Conservation (phyloP, 106 monocot genomes). For the Agapanthus africanus region DNA sequence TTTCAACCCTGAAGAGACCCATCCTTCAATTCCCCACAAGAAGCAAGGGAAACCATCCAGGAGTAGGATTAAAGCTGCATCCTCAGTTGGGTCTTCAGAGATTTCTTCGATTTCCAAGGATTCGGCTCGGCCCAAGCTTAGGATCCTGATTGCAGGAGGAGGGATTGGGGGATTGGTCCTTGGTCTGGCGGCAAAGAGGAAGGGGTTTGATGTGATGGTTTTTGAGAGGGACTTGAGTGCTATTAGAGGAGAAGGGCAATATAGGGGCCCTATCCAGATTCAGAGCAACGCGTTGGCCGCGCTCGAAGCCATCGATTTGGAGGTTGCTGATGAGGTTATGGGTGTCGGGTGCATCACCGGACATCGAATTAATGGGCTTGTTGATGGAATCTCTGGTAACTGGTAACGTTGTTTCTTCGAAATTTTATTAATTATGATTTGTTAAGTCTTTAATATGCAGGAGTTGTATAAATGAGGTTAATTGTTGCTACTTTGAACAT, state of each 20-base stretch:
- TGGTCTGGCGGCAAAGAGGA: constrained; percentile 57
- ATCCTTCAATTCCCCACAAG: background rate
- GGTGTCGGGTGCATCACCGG: constrained; percentile 53
- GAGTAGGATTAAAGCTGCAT: background rate
- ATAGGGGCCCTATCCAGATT: constrained; percentile 71
- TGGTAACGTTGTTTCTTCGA: constrained; percentile 20
- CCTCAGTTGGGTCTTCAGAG: background rate
- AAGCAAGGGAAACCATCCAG: background rate
- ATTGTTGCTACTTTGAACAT: no score
- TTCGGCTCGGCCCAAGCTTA: constrained; percentile 9
- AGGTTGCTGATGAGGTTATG: constrained; percentile 64
- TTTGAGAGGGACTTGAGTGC: constrained; percentile 73
- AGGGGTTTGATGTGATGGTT: constrained; percentile 65
- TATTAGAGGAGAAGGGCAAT: constrained; percentile 66
- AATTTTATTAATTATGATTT: background rate
- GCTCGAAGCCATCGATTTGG: constrained; percentile 53
- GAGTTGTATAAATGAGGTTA: no score
- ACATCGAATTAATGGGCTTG: constrained; percentile 60
- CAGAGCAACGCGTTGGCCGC: constrained; percentile 73
- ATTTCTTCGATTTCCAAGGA: background rate
- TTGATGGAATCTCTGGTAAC: constrained; percentile 59
- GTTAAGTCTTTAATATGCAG: no score
- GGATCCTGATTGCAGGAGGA: constrained; percentile 52
- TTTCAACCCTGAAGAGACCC: background rate
- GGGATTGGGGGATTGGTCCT: constrained; percentile 71